Percentiles rank a stretch among this genome's conserved stretches.
Evolutionary conservation across 495 filamentous ascomycete species (phyloP).

Genomic region (Talaromyces trachyspermus): DNA sequence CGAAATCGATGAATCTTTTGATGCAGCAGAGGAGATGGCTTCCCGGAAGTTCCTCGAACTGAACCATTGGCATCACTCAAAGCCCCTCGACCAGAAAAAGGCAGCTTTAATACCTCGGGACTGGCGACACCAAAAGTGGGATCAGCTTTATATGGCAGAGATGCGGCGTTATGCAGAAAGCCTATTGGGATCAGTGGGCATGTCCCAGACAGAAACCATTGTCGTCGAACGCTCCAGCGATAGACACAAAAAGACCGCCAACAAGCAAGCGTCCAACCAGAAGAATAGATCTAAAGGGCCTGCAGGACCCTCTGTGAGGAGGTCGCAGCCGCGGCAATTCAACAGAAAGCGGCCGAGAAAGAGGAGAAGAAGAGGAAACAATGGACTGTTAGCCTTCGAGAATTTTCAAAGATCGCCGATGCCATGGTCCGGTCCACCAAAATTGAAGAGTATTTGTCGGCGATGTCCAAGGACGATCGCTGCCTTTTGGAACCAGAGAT

Average conservation of each 20-base stretch:
- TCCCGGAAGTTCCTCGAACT: background rate
- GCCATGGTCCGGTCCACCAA: conserved; percentile 32
- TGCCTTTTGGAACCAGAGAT: conserved; percentile 28
- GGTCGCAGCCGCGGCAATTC: background rate
- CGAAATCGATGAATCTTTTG: background rate
- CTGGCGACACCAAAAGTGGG: background rate
- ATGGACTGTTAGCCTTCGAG: background rate
- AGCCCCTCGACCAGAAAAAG: background rate
- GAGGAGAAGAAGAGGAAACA: background rate
- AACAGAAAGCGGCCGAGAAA: background rate
- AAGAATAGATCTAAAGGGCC: background rate
- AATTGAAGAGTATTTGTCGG: conserved; percentile 34
- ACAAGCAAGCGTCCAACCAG: background rate
- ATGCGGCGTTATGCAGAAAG: background rate
- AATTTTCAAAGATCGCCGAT: conserved; percentile 24
- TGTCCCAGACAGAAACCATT: background rate
- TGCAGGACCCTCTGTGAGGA: background rate
- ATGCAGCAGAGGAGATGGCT: background rate
- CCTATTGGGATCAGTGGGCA: background rate
- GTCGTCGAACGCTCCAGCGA: background rate
- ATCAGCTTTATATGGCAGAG: background rate
- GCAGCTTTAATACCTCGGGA: background rate
- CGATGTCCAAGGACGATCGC: conserved; percentile 12
- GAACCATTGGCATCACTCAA: background rate
- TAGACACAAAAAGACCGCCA: background rate